Conservation (phyloP, 805 yeast species). For the Torulaspora franciscae region DNA sequence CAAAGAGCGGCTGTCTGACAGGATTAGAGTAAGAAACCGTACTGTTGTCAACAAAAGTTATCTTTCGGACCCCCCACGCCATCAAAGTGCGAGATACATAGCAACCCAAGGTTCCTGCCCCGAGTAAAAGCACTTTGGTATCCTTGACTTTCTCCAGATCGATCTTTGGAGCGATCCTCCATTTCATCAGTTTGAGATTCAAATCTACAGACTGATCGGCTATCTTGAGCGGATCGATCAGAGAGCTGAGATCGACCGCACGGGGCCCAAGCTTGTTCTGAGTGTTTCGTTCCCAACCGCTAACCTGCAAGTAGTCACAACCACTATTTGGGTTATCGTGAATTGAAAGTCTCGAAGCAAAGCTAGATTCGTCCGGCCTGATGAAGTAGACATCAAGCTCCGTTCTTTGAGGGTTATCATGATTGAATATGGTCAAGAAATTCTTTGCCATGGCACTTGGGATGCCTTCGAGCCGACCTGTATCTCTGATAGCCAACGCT, state of each 20-base stretch:
- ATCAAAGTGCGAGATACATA: constrained; percentile 79
- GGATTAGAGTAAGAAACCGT: constrained; percentile 89
- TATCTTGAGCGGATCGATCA: constrained; percentile 74
- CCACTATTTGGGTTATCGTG: constrained; percentile 9
- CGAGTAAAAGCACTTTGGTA: constrained; percentile 71
- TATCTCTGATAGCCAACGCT: constrained; percentile 40
- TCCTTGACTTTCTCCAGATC: constrained; percentile 59
- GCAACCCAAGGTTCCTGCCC: constrained; percentile 94
- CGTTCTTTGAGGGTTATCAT: constrained; percentile 33
- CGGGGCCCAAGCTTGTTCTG: constrained; percentile 76
- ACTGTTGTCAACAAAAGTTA: constrained; percentile 89
- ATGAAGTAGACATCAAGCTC: constrained; percentile 39
- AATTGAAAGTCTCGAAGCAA: constrained; percentile 25
- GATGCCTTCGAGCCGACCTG: constrained; percentile 31
- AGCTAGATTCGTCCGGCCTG: constrained; percentile 36
- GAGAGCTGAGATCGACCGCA: constrained; percentile 70
- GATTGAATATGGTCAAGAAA: constrained; percentile 44
- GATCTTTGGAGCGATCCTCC: constrained; percentile 86
- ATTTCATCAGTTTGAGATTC: constrained; percentile 88
- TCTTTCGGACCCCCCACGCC: constrained; percentile 90
- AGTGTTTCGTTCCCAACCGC: constrained; percentile 89
- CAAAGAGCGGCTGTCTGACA: constrained; percentile 85
- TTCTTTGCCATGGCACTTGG: constrained; percentile 59
- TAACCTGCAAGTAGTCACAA: constrained; percentile 39
- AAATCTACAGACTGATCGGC: constrained; percentile 92